phyloP scores from a whole-genome alignment of 495 filamentous ascomycete genomes.

The Tetracladium setigerum region DNA sequence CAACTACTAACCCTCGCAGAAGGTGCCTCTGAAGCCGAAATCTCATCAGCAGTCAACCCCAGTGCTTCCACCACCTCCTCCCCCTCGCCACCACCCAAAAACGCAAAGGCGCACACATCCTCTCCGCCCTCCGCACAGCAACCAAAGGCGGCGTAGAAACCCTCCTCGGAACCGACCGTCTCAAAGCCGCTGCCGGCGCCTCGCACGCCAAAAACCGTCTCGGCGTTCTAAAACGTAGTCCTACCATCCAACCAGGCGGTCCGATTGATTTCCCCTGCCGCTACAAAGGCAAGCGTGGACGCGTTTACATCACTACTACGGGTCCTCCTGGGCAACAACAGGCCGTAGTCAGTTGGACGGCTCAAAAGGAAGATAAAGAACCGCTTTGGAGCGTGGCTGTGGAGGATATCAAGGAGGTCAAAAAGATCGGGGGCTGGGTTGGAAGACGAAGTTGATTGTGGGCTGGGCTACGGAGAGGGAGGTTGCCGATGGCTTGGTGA shows the following conservation, averaged over 20 bases:
- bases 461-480: slow-evolving; percentile 72
- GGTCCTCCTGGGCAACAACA: slow-evolving; percentile 38
- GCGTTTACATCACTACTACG: slow-evolving; percentile 57
- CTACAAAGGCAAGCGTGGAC: slow-evolving; percentile 63
- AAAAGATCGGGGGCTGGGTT: slow-evolving; percentile 83
- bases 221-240: slow-evolving; percentile 52
- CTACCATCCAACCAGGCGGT: slow-evolving; percentile 46
- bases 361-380: slow-evolving; percentile 43
- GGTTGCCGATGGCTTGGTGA: slow-evolving; percentile 70
- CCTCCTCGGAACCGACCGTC: slow-evolving; percentile 18
- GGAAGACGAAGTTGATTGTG: slow-evolving; percentile 83
- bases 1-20: slow-evolving; percentile 11
- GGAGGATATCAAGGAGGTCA: slow-evolving; percentile 52
- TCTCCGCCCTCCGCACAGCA: slow-evolving; percentile 13
- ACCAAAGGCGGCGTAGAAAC: slow-evolving; percentile 22
- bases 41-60: slow-evolving; percentile 34
- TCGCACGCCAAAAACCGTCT: slow-evolving; percentile 62
- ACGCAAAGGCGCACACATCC: slow-evolving; percentile 12
- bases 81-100: slow-evolving; percentile 4
- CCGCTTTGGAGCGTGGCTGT: slow-evolving; percentile 47
- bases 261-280: slow-evolving; percentile 71
- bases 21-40: slow-evolving; percentile 33
- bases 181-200: slow-evolving; percentile 41
- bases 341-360: slow-evolving; percentile 50
- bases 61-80: slow-evolving; percentile 22